Evolutionary conservation across 257 asterid genomes (phyloP), one percentile per base, ranked within the genome.

Genomic region (Solanum paucissectum): DNA sequence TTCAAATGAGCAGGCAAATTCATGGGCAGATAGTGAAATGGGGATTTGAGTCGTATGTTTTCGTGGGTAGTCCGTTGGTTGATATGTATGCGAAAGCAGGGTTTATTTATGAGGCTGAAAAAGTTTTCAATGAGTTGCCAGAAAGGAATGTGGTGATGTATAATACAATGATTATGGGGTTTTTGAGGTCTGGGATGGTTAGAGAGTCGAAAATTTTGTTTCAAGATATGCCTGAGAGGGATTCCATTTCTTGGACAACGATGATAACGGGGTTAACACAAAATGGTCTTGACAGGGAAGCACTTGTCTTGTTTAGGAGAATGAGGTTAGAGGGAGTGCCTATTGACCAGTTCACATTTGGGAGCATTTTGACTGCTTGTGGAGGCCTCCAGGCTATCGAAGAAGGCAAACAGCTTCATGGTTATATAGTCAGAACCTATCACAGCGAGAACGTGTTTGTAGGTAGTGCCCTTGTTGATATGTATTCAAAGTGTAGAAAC

Each of bases 381-480:
- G 99, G 98, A 86, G 94, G 92, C 83, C 91, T 93, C 87, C 75
- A 73, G 83, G 95, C 98, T 73, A 58, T 86, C 33, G 42, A 86
- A 87, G 98, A 94, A 94, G 99, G 98, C 46, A 96, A 92, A 66
- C 98, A 96, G 84, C 92, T 97, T 91, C 99, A 97, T 86, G 92
- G 93, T 46, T 96, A 89, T 89, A 87, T 92, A 23, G 89, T 93
- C 44, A 91, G 95, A 92, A 94, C 94, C 29, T 91, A 92, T 89
- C 91, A 95, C 83, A 85, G 88, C 60, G 92, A 93, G 64, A 97
- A 94, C 73, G 91, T 95, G 55, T 96, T 93, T 87, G 99, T 94
- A n/a, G 95, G 96, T 52, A 97, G 99, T 92, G 95, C 98, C 33
- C 96, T 96, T 87, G 92, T 97, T 88, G 99, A 95, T 91, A 94